Conservation (phyloP, 768 basidiomycete species). For the Lentinula boryana region DNA sequence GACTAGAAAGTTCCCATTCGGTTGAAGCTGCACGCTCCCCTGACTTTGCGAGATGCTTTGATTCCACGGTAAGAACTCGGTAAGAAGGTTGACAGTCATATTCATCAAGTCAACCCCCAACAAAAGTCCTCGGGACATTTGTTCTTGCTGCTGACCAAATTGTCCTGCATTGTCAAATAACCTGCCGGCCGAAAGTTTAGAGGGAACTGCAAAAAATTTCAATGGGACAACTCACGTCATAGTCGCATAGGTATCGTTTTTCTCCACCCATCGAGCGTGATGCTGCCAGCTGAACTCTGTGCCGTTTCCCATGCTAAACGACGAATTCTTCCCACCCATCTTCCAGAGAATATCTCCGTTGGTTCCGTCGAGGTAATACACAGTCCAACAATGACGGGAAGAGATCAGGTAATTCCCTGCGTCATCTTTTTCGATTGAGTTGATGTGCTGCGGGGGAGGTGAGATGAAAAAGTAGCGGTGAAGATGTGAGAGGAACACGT, state of each 20-base stretch:
- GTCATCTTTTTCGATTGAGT: slow-evolving; percentile 10
- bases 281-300: slow-evolving; percentile 14
- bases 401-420: slow-evolving; percentile 14
- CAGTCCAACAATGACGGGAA: slow-evolving; percentile 10
- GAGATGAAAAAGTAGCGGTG: neutral
- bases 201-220: neutral
- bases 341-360: slow-evolving; percentile 15
- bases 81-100: neutral
- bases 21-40: slow-evolving; percentile 6
- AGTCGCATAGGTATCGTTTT: slow-evolving; percentile 9
- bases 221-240: neutral
- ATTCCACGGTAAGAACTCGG: neutral
- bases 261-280: slow-evolving; percentile 13
- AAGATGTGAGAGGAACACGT: neutral
- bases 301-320: slow-evolving; percentile 10
- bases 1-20: slow-evolving; percentile 3
- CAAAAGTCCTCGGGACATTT: slow-evolving; percentile 1
- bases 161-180: slow-evolving; percentile 3
- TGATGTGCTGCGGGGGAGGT: neutral
- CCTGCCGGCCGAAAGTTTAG: neutral
- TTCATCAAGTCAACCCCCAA: slow-evolving; percentile 1
- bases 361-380: slow-evolving; percentile 12
- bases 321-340: slow-evolving; percentile 12
- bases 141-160: neutral
- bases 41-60: neutral